Evolutionary conservation across 208 protist species (phyloP).

Genomic region (Trypanosoma congolense): DNA sequence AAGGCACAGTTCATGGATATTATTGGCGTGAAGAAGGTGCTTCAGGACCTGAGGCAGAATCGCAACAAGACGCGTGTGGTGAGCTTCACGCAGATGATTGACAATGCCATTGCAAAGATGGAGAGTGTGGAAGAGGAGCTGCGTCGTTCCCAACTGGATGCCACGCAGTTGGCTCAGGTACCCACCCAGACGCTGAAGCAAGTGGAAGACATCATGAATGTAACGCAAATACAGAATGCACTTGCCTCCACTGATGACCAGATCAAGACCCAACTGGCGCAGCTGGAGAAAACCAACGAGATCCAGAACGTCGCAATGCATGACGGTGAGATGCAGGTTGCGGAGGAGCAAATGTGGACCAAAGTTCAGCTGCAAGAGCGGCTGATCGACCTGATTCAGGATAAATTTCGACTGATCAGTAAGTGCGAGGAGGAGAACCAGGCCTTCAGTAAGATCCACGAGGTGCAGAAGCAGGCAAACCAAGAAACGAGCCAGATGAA

Average conservation of each 20-base stretch:
- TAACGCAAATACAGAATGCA: slow-evolving; percentile 5
- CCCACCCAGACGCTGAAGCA: slow-evolving; percentile 6
- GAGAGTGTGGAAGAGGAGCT: slow-evolving; percentile 6
- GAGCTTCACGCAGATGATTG: slow-evolving; percentile 10
- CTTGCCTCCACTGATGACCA: slow-evolving; percentile 7
- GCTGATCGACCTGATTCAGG: slow-evolving; percentile 3
- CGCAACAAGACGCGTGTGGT: slow-evolving; percentile 6
- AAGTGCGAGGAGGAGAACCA: slow-evolving; percentile 9
- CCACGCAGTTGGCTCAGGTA: slow-evolving; percentile 1
- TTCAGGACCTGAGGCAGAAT: slow-evolving; percentile 5
- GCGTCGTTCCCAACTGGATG: slow-evolving; percentile 6
- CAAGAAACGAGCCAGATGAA: slow-evolving; percentile 9
- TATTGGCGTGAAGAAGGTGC: slow-evolving; percentile 8
- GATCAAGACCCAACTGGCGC: slow-evolving; percentile 9
- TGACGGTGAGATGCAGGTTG: slow-evolving; percentile 71
- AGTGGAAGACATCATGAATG: slow-evolving; percentile 9
- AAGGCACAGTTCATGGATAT: slow-evolving; percentile 9
- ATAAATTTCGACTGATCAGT: slow-evolving; percentile 5
- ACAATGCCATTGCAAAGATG: slow-evolving; percentile 7
- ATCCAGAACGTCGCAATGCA: slow-evolving; percentile 68
- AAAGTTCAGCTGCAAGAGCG: slow-evolving; percentile 7
- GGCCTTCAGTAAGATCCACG: slow-evolving; percentile 8
- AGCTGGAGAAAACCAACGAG: slow-evolving; percentile 37
- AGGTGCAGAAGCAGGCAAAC: slow-evolving; percentile 10
- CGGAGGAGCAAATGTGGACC: slow-evolving; percentile 8